phyloP scores from a whole-genome alignment of 208 protist species.

The Crithidia expoeki region DNA sequence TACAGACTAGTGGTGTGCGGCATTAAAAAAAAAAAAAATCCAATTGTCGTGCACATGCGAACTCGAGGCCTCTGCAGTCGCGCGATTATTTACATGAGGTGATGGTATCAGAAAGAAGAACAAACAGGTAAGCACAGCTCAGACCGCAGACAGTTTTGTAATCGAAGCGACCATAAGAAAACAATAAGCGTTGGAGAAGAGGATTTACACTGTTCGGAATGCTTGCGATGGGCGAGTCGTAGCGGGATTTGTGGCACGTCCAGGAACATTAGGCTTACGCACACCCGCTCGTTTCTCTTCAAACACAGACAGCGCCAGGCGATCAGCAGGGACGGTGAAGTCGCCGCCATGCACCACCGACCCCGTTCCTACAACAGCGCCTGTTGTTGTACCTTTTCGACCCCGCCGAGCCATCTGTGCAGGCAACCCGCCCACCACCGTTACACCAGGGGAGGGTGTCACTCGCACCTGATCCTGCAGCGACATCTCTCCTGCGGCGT shows the following conservation, averaged over 20 bases:
- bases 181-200: too few species aligned
- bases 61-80: background rate
- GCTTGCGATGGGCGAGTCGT: constrained; percentile 1
- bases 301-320: constrained; percentile 28
- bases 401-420: constrained; percentile 1
- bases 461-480: constrained; percentile 42
- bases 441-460: constrained; percentile 34
- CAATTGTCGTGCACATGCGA: background rate
- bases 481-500: constrained; percentile 20
- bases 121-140: background rate
- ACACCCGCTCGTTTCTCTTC: constrained; percentile 15
- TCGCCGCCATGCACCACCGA: constrained; percentile 61
- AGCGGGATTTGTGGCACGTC: background rate
- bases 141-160: too few species aligned
- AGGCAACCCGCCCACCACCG: constrained; percentile 9
- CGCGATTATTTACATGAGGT: background rate
- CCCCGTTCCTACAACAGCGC: background rate
- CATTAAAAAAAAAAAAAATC: background rate
- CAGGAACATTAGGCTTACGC: constrained; percentile 21
- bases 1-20: too few species aligned
- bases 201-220: constrained; percentile 4
- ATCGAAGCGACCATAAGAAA: too few species aligned
- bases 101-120: background rate
- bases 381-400: constrained; percentile 16
- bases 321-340: constrained; percentile 50